Conservation (phyloP, 1,284 basidiomycete species). For the Cutaneotrichosporon mucoides region DNA sequence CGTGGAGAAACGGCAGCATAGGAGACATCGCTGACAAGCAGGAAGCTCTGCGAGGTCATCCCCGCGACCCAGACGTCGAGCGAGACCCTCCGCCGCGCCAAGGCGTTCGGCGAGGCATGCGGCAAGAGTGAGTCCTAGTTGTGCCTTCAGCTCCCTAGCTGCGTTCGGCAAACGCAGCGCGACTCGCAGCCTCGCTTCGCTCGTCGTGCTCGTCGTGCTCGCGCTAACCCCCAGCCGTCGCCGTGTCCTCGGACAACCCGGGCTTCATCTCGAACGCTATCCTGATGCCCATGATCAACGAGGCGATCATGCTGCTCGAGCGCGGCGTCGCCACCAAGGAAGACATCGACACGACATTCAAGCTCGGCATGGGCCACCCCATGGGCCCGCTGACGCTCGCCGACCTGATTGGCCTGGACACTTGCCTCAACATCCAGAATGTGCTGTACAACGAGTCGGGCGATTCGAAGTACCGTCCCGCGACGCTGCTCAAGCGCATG, state of each 20-base stretch:
- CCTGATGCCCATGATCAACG: slow-evolving; percentile 52
- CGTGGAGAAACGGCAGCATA: too few species aligned
- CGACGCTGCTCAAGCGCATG: slow-evolving; percentile 85
- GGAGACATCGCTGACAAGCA: slow-evolving; percentile 10
- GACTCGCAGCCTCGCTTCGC: too few species aligned
- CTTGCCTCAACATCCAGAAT: slow-evolving; percentile 83
- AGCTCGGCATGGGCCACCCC: slow-evolving; percentile 91
- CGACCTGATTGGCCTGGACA: slow-evolving; percentile 88
- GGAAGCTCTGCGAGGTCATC: slow-evolving; percentile 91
- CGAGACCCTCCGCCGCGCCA: slow-evolving; percentile 70
- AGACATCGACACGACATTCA: slow-evolving; percentile 91
- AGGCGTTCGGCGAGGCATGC: slow-evolving; percentile 78
- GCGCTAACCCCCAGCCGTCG: slow-evolving; percentile 61
- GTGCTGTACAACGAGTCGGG: slow-evolving; percentile 82
- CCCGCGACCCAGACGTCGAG: slow-evolving; percentile 83
- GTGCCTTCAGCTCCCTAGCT: too few species aligned
- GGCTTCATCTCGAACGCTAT: slow-evolving; percentile 58
- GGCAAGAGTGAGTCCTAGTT: slow-evolving; percentile 65
- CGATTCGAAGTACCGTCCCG: slow-evolving; percentile 96
- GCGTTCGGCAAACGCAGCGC: too few species aligned
- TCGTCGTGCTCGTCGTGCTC: too few species aligned
- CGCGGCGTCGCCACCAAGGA: slow-evolving; percentile 86
- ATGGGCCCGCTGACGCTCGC: slow-evolving; percentile 88
- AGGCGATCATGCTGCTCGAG: slow-evolving; percentile 90
- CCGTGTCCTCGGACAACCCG: slow-evolving; percentile 81